Percentiles rank a stretch among this genome's conserved stretches.
phyloP scores from a whole-genome alignment of 2,329 filamentous ascomycete species.

The Penicillium janthinellum region DNA sequence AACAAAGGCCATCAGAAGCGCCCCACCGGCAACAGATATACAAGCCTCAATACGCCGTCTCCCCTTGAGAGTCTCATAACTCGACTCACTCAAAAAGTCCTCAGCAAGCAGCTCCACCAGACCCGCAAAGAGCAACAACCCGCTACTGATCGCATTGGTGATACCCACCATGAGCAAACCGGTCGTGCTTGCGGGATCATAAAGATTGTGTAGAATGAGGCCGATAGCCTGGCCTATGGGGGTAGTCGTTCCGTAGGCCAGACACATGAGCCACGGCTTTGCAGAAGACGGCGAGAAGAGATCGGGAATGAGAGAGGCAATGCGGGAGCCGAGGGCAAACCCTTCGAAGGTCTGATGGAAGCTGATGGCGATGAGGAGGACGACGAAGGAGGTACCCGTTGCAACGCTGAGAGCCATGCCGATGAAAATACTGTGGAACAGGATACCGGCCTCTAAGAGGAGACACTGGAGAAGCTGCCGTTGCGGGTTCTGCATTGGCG shows the following conservation, averaged over 20 bases:
- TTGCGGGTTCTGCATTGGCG: slow-evolving; percentile 58
- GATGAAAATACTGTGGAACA: slow-evolving; percentile 85
- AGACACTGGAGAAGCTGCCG: slow-evolving; percentile 75
- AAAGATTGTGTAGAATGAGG: slow-evolving; percentile 73
- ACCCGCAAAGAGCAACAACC: slow-evolving; percentile 77
- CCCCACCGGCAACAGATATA: slow-evolving; percentile 61
- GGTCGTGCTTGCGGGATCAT: slow-evolving; percentile 74
- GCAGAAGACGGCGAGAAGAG: slow-evolving; percentile 69
- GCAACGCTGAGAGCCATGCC: slow-evolving; percentile 84
- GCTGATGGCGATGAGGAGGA: slow-evolving; percentile 76
- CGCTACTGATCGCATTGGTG: slow-evolving; percentile 83
- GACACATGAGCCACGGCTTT: slow-evolving; percentile 72
- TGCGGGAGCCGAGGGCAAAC: slow-evolving; percentile 80
- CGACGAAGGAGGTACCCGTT: slow-evolving; percentile 75
- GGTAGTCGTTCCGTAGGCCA: slow-evolving; percentile 70
- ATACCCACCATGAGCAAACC: slow-evolving; percentile 81
- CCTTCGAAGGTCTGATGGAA: slow-evolving; percentile 91
- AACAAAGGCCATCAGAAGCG: slow-evolving; percentile 66
- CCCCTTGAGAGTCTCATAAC: slow-evolving; percentile 62
- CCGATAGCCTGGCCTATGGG: slow-evolving; percentile 84
- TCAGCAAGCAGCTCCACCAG: slow-evolving; percentile 83
- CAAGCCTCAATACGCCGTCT: slow-evolving; percentile 63
- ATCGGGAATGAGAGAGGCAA: slow-evolving; percentile 69
- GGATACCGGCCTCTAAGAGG: slow-evolving; percentile 77
- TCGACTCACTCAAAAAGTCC: slow-evolving; percentile 72